Percentiles rank a stretch among this genome's conserved stretches.
Conservation (phyloP, 164 flowering plant species). For the Magnolia kwangsiensis region DNA sequence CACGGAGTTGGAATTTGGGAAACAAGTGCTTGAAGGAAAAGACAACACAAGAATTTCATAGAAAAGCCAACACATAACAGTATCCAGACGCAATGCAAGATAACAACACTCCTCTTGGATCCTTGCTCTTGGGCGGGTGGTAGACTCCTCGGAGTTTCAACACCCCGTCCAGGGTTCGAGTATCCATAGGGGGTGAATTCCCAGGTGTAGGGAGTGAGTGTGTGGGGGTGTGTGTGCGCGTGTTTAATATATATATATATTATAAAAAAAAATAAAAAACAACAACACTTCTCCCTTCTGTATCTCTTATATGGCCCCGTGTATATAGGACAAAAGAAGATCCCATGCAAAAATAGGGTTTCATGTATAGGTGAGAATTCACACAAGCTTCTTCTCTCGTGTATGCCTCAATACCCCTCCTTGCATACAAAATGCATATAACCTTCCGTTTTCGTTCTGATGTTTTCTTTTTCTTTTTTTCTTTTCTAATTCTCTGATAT, state of each 20-base stretch:
- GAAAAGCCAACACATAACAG: constrained; percentile 4
- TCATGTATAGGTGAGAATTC: not conserved
- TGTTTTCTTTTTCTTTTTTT: not conserved
- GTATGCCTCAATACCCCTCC: not conserved
- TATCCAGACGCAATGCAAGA: not conserved
- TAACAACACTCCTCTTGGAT: not conserved
- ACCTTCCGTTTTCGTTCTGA: not conserved
- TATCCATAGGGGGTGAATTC: too few relatives aligned
- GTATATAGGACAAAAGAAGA: not conserved
- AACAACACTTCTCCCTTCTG: not conserved
- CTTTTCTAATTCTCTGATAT: not conserved
- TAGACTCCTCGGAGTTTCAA: too few relatives aligned
- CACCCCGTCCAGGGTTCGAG: too few relatives aligned
- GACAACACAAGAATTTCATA: constrained; percentile 6
- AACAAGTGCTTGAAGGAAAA: not conserved
- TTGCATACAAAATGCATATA: not conserved
- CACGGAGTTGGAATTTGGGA: not conserved
- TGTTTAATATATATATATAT: too few relatives aligned
- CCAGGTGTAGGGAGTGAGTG: too few relatives aligned
- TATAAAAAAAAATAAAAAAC: too few relatives aligned
- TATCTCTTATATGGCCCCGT: not conserved
- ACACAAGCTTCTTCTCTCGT: not conserved
- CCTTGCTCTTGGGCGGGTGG: too few relatives aligned
- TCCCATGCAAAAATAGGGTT: constrained; percentile 3
- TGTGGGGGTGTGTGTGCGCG: too few relatives aligned